These are phyloP conservation scores for Globisporangium spinosum DNA, from an alignment of 352 stramenopile genomes.

Conservation along the genomic window DNA sequence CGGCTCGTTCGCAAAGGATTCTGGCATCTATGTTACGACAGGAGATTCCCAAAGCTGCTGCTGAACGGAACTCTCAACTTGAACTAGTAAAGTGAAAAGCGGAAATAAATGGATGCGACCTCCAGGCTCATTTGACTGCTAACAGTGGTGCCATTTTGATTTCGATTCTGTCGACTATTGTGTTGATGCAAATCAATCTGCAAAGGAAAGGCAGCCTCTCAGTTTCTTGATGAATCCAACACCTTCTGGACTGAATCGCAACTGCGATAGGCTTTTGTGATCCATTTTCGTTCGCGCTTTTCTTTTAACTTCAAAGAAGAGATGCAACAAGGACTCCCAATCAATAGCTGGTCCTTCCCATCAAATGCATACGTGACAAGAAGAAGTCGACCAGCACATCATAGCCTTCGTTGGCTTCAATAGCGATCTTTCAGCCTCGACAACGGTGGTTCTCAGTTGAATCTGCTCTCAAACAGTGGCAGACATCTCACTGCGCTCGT, in stretches of 20 bases:
- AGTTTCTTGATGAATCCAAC: neutral
- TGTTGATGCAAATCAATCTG: no score
- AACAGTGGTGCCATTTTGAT: no score
- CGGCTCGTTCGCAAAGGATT: neutral
- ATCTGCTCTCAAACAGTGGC: neutral
- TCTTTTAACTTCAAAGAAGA: neutral
- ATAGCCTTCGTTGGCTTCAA: no score
- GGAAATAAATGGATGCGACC: neutral
- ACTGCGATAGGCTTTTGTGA: no score
- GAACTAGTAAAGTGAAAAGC: neutral
- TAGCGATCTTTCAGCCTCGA: neutral
- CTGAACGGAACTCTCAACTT: neutral
- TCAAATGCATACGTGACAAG: neutral
- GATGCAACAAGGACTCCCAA: no score
- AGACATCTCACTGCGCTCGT: neutral
- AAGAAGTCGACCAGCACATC: no score
- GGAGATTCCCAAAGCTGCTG: neutral
- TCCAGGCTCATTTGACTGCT: neutral
- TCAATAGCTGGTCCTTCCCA: no score
- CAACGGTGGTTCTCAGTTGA: neutral
- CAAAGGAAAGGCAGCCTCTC: neutral
- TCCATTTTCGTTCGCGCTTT: neutral
- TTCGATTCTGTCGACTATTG: no score
- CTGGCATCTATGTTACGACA: neutral
- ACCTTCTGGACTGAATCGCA: neutral